phyloP scores from a whole-genome alignment of 805 yeast species.

The Saccharomycopsis olivae region DNA sequence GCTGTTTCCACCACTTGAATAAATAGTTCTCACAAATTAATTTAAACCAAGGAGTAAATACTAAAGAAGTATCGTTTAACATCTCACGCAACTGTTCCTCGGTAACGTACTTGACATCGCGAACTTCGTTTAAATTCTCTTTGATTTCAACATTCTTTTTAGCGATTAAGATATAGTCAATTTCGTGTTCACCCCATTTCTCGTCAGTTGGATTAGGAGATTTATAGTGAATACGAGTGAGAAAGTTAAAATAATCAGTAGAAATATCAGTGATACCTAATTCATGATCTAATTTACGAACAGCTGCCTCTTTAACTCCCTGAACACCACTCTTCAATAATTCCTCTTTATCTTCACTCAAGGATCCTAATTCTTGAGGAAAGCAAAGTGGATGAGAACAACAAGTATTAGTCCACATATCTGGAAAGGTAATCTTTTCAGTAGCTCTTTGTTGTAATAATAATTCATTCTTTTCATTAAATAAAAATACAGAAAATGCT shows the following conservation, averaged over 20 bases:
- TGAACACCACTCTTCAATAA: constrained; percentile 45
- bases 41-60: constrained; percentile 97
- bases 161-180: constrained; percentile 83
- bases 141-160: constrained; percentile 32
- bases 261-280: constrained; percentile 72
- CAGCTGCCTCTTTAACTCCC: constrained; percentile 85
- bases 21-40: constrained; percentile 85
- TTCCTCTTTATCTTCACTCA: constrained; percentile 22
- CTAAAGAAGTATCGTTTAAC: constrained; percentile 57
- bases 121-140: constrained; percentile 77
- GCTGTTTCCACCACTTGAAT: constrained; percentile 87
- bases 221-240: constrained; percentile 91
- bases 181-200: constrained; percentile 96
- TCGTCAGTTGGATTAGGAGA: constrained; percentile 68
- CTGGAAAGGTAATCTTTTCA: constrained; percentile 93
- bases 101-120: constrained; percentile 67
- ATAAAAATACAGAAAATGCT: constrained; percentile 92
- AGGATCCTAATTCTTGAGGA: constrained; percentile 64
- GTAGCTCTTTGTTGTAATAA: constrained; percentile 91
- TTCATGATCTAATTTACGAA: constrained; percentile 87
- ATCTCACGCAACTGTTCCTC: constrained; percentile 56
- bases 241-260: constrained; percentile 57
- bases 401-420: constrained; percentile 98
- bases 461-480: constrained; percentile 65
- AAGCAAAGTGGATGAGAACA: constrained; percentile 95